phyloP scores from a whole-genome alignment of 352 stramenopile genomes.

The Globisporangium irregulare region DNA sequence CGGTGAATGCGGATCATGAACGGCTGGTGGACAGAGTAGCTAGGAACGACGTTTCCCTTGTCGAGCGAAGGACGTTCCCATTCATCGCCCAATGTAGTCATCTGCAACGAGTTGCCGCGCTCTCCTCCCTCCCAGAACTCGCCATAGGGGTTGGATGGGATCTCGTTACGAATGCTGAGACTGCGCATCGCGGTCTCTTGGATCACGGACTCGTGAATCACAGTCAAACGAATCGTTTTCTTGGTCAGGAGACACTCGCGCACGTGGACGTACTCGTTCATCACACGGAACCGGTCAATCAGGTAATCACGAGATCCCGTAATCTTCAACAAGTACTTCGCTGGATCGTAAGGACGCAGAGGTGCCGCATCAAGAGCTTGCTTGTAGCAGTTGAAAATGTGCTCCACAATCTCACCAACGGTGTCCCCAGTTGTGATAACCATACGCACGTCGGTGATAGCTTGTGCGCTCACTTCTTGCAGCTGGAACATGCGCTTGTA shows the following conservation, averaged over 20 bases:
- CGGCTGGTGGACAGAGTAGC: slow-evolving; percentile 55
- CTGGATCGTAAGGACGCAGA: slow-evolving; percentile 71
- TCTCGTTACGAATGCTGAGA: slow-evolving; percentile 60
- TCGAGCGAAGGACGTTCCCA: slow-evolving; percentile 49
- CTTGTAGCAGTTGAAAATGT: slow-evolving; percentile 89
- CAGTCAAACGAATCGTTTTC: slow-evolving; percentile 80
- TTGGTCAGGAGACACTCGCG: slow-evolving; percentile 84
- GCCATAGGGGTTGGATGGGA: slow-evolving; percentile 57
- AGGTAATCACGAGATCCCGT: slow-evolving; percentile 85
- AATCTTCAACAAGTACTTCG: slow-evolving; percentile 84
- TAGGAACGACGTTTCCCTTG: slow-evolving; percentile 38
- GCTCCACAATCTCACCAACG: slow-evolving; percentile 85
- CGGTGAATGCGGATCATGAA: slow-evolving; percentile 73
- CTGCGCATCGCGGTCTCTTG: slow-evolving; percentile 80
- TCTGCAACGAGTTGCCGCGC: slow-evolving; percentile 55
- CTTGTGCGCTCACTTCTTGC: slow-evolving; percentile 80
- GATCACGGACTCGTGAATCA: slow-evolving; percentile 86
- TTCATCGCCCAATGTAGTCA: slow-evolving; percentile 71
- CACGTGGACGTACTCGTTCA: slow-evolving; percentile 89
- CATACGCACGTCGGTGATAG: slow-evolving; percentile 85
- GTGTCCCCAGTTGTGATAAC: slow-evolving; percentile 79
- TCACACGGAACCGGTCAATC: slow-evolving; percentile 75
- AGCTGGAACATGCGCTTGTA: slow-evolving; percentile 84
- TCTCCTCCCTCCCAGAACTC: slow-evolving; percentile 59
- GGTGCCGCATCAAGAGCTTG: slow-evolving; percentile 71